A percentile compares a stretch with the other conserved stretches of the same genome.
Conservation (phyloP, 2,329 filamentous ascomycete genomes). For the Cercospora sp. region DNA sequence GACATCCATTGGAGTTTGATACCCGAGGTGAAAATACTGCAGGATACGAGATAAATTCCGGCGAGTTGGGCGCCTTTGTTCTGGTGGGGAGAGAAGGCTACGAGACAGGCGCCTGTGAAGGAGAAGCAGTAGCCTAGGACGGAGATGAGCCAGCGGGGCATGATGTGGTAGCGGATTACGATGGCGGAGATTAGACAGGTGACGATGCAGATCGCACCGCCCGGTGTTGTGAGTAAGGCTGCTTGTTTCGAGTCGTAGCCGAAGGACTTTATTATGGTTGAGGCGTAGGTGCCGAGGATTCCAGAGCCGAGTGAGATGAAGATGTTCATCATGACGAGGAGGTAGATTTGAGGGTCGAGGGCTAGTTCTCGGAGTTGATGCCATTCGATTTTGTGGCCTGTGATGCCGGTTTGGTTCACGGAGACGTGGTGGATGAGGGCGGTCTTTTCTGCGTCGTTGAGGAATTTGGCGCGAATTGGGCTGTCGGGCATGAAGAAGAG, state of each 20-base stretch:
- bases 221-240: conserved; percentile 53
- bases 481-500: conserved; percentile 37
- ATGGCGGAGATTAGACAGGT: conserved; percentile 21
- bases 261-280: conserved; percentile 36
- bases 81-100: conserved; percentile 34
- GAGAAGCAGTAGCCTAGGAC: conserved; percentile 22
- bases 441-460: conserved; percentile 40
- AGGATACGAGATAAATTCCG: conserved; percentile 43
- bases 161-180: conserved; percentile 21
- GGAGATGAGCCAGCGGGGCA: conserved; percentile 31
- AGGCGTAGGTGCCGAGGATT: conserved; percentile 42
- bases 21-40: conserved; percentile 32
- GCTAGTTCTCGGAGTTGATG: conserved; percentile 59
- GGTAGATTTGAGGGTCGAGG: conserved; percentile 53
- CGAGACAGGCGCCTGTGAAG: conserved; percentile 30
- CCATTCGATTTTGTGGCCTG: conserved; percentile 43
- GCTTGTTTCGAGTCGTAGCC: conserved; percentile 35
- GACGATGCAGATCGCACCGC: conserved; percentile 55
- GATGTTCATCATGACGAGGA: conserved; percentile 35
- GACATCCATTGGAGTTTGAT: conserved; percentile 36
- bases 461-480: conserved; percentile 33
- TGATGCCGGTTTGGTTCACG: conserved; percentile 44
- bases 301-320: conserved; percentile 42
- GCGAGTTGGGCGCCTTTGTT: conserved; percentile 49
- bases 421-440: conserved; percentile 49